These are phyloP conservation scores for Euphorbia tirucalli DNA, from an alignment of 345 rosid genomes.

Conservation along the genomic window DNA sequence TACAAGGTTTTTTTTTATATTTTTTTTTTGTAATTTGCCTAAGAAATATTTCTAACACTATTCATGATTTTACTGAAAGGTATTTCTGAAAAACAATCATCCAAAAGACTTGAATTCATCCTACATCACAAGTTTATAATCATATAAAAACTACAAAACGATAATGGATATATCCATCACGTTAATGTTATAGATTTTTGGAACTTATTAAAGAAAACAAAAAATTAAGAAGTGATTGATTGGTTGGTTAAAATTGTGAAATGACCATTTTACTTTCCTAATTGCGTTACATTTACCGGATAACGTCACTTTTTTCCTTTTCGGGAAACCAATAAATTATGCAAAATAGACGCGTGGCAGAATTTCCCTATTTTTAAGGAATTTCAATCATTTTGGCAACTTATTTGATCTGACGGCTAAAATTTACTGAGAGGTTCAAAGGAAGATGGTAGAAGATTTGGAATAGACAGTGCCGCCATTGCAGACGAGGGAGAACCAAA, in stretches of 20 bases:
- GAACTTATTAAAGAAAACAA: not conserved
- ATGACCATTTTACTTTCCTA: not conserved
- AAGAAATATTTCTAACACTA: no score
- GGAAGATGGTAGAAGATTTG: not conserved
- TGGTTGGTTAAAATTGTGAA: not conserved
- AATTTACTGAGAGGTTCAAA: conserved; percentile 10
- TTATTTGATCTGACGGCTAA: conserved; percentile 32
- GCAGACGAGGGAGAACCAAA: conserved; percentile 23
- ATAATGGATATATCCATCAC: no score
- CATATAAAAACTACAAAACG: no score
- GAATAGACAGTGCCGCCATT: no score
- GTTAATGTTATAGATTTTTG: no score
- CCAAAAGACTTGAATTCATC: no score
- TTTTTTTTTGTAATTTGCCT: no score
- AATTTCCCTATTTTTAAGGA: conserved; percentile 11
- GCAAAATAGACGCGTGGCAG: conserved; percentile 23
- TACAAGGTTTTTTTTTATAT: no score
- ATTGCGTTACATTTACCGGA: not conserved
- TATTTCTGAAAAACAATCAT: no score
- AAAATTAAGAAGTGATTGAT: not conserved
- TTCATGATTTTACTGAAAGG: no score
- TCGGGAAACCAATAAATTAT: conserved; percentile 17
- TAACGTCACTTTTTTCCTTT: conserved; percentile 12
- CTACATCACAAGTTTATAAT: not conserved
- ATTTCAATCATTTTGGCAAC: conserved; percentile 38